Conservation (phyloP, 306 rosid species). For the Cicer arietinum region DNA sequence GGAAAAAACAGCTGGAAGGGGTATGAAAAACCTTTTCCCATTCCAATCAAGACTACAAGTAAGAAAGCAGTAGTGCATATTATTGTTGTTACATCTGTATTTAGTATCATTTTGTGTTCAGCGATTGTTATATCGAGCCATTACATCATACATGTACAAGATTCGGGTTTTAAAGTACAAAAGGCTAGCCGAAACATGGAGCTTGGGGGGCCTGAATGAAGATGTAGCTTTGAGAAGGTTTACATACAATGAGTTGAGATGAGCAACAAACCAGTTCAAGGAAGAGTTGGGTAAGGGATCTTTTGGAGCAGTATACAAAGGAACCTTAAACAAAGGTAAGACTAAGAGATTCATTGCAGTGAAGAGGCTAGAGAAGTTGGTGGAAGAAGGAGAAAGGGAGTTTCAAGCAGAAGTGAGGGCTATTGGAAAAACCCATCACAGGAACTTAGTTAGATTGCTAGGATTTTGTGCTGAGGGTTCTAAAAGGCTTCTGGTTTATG, state of each 20-base stretch:
- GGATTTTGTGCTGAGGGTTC: slow-evolving; percentile 50
- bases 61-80: slow-evolving; percentile 33
- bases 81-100: not conserved
- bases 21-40: not conserved
- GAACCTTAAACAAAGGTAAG: slow-evolving; percentile 34
- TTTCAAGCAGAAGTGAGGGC: slow-evolving; percentile 49
- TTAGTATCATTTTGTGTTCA: slow-evolving; percentile 33
- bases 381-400: slow-evolving; percentile 53
- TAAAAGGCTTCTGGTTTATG: slow-evolving; percentile 55
- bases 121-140: slow-evolving; percentile 22
- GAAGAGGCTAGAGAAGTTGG: slow-evolving; percentile 47
- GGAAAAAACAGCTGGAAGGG: not conserved
- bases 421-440: slow-evolving; percentile 51
- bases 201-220: slow-evolving; percentile 47
- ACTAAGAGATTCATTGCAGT: slow-evolving; percentile 42
- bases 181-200: slow-evolving; percentile 38
- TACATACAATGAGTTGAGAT: slow-evolving; percentile 44
- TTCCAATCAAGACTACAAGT: slow-evolving; percentile 32
- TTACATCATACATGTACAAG: slow-evolving; percentile 39
- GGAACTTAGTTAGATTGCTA: slow-evolving; percentile 49
- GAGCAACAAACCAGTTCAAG: slow-evolving; percentile 44
- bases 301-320: slow-evolving; percentile 52
- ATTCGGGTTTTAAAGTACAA: slow-evolving; percentile 42
- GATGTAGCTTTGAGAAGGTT: slow-evolving; percentile 44
- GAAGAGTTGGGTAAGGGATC: slow-evolving; percentile 50